Evolutionary conservation across 1,284 basidiomycete species (phyloP), one percentile per base, ranked within the genome.

Genomic region (Abortiporus biennis): DNA sequence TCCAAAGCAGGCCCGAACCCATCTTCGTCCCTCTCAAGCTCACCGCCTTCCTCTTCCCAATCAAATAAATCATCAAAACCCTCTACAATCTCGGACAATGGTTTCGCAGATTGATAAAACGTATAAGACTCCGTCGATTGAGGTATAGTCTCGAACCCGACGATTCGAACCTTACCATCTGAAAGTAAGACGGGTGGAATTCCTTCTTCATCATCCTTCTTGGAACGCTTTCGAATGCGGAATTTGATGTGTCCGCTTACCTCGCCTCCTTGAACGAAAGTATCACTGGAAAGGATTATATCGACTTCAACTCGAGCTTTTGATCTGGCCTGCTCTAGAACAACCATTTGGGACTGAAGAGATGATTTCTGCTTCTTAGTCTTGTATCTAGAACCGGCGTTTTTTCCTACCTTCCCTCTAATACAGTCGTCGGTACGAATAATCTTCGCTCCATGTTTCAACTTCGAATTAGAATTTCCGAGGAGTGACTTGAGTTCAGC

Each of bases 81-180:
- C 33, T 61, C 67, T 24, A 73, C 72, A 42, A 78, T 69, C 1
- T 74, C 63, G 4, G 77, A 71, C 15, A 96, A 69, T 9, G 72
- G 64, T 13, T 78, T 71, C 4, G 85, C 78, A 53, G 80, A 80
- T 53, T 92, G 89, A 61, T 91, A 93, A 65, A 97, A 95, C 15
- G 86, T 83, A 59, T 91, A 82, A n/a, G 85, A 71, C 2, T 76
- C 66, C 41, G 76, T 69, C 46, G 75, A 69, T 29, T 74, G 69
- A 0, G 78, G 69, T 38, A 88, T 71, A 45, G 76, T 80, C 65
- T 96, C 93, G 56, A 92, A 95, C 1, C 93, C 93, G 38, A 96
- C 75, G 12, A 95, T 72, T 30, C 92, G 74, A 25, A 95, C 65
- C 66, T 93, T 95, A 4, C 84, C 90, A 40, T 77, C 81, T 20